These are phyloP conservation scores for Fusarium napiforme DNA, from an alignment of 2,329 filamentous ascomycete genomes.

Conservation along the genomic window DNA sequence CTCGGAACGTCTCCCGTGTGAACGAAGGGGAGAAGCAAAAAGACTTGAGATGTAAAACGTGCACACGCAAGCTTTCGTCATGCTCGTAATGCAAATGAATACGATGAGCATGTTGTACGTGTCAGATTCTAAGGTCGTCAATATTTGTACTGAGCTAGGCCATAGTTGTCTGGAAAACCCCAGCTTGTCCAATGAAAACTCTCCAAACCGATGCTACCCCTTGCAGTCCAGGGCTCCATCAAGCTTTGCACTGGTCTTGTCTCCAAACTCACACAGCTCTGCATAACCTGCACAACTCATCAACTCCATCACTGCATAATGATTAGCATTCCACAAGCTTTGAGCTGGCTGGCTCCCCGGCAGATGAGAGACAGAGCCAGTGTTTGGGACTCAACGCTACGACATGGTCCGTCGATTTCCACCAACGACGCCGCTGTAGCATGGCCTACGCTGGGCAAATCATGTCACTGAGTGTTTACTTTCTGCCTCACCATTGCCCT, in stretches of 20 bases:
- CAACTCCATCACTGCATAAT: constrained; percentile 13
- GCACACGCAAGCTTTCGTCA: constrained; percentile 35
- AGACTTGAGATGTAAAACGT: constrained; percentile 25
- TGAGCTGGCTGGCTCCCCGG: constrained; percentile 29
- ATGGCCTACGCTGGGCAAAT: constrained; percentile 7
- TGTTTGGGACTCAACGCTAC: constrained; percentile 42
- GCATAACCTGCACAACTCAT: constrained; percentile 31
- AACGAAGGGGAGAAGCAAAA: constrained; percentile 18
- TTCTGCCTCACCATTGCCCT: constrained; percentile 20
- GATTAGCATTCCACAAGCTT: constrained; percentile 26
- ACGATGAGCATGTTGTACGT: constrained; percentile 7
- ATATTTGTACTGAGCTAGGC: neutral
- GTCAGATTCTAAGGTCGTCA: constrained; percentile 1
- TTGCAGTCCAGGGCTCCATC: constrained; percentile 14
- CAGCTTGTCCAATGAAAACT: constrained; percentile 21
- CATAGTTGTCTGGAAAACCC: neutral
- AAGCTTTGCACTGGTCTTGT: constrained; percentile 1
- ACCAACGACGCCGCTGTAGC: constrained; percentile 27
- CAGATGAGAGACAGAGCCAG: constrained; percentile 42
- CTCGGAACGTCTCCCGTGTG: constrained; percentile 24
- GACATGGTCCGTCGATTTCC: constrained; percentile 27
- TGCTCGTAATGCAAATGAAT: constrained; percentile 12
- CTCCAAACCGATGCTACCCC: neutral
- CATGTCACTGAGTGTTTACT: constrained; percentile 18
- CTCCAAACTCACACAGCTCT: neutral